Evolutionary conservation across 202 grass and related monocot genomes (phyloP).

Genomic region (Bolboschoenoplectus hybrid): DNA sequence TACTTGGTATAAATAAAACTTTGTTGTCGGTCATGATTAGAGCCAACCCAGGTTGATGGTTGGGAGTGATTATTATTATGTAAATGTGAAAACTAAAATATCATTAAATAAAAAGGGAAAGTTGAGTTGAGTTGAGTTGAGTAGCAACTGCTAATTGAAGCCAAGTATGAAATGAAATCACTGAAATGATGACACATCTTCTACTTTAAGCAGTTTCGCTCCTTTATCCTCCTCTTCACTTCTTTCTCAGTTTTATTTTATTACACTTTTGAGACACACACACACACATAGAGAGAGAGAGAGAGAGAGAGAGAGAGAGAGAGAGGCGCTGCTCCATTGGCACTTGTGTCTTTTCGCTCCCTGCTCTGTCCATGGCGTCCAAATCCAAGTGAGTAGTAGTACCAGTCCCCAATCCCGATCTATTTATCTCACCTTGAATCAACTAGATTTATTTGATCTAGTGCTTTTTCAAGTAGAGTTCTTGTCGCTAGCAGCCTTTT

Average conservation of each 20-base stretch:
- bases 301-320: constrained; percentile 36
- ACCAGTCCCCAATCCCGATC: background rate
- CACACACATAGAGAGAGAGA: constrained; percentile 34
- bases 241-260: background rate
- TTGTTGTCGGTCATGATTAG: background rate
- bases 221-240: constrained; percentile 41
- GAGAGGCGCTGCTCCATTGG: constrained; percentile 28
- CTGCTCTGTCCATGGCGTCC: constrained; percentile 44
- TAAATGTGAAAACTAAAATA: too few species aligned
- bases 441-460: background rate
- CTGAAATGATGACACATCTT: constrained; percentile 31
- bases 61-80: too few species aligned
- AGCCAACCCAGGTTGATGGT: background rate
- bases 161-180: constrained; percentile 43
- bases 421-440: constrained; percentile 30
- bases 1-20: background rate
- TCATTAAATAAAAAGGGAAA: constrained; percentile 19
- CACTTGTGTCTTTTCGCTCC: constrained; percentile 47
- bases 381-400: constrained; percentile 65
- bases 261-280: background rate
- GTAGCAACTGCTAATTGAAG: constrained; percentile 49
- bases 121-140: constrained; percentile 42
- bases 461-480: background rate
- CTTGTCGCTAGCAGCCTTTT: constrained; percentile 1
- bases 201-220: constrained; percentile 40